Conservation (phyloP, 202 grass and related monocot genomes). For the Saccharum hybrid region DNA sequence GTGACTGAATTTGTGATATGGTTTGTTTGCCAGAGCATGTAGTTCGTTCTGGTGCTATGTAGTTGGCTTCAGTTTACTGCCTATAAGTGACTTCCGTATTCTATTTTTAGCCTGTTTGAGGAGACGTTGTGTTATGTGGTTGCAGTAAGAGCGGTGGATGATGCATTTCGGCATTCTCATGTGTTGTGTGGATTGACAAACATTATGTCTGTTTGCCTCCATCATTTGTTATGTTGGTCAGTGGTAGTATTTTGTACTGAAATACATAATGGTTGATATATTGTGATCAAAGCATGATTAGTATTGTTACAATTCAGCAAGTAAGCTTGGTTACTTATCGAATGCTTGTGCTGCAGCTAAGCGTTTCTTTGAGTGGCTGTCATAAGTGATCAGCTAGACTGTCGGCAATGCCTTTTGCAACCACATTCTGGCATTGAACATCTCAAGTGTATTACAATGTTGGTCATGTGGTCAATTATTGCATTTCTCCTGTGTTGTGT, state of each 20-base stretch:
- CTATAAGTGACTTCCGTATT: not conserved
- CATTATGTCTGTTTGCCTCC: not conserved
- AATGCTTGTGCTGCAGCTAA: not conserved
- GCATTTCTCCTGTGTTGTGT: not conserved
- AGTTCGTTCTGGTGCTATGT: conserved; percentile 1
- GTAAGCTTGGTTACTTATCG: not conserved
- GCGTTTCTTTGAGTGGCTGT: not conserved
- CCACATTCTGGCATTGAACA: not conserved
- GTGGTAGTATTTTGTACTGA: not conserved
- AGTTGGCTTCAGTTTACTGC: not conserved
- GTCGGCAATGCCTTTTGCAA: not conserved
- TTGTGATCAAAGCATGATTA: not conserved
- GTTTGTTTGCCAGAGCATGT: not conserved
- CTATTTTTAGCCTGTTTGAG: not conserved
- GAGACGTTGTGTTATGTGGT: not conserved
- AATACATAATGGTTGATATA: not conserved
- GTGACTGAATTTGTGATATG: not conserved
- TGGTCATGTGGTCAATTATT: not conserved
- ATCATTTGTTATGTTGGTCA: not conserved
- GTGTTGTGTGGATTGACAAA: not conserved
- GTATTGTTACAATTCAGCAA: not conserved
- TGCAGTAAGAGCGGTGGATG: not conserved
- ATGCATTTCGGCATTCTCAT: not conserved
- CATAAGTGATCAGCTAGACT: not conserved
- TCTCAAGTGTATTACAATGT: not conserved